These are phyloP conservation scores for Claviceps sp. DNA, from an alignment of 2,329 filamentous ascomycete species.

Conservation along the genomic window DNA sequence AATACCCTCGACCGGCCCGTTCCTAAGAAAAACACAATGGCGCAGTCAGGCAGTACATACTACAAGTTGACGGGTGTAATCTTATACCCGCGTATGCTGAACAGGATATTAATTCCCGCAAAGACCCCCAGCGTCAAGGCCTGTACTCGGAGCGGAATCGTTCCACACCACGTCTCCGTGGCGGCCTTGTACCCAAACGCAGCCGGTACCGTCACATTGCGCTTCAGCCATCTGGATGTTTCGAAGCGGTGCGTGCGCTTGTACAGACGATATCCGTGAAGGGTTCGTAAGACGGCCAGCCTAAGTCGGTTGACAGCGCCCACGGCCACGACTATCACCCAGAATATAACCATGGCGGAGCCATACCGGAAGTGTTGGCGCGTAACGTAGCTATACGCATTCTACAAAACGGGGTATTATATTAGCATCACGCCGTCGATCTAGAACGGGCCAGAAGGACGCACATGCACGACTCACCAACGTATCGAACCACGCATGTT, in stretches of 20 bases:
- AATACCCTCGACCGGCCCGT: background rate
- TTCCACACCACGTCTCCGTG: constrained; percentile 31
- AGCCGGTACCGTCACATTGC: constrained; percentile 24
- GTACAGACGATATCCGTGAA: background rate
- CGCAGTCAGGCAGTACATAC: constrained; percentile 14
- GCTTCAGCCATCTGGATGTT: constrained; percentile 17
- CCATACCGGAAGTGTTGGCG: constrained; percentile 23
- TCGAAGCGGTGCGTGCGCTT: background rate
- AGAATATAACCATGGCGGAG: constrained; percentile 25
- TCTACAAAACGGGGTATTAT: background rate
- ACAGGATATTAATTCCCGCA: constrained; percentile 23
- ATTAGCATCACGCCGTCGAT: background rate
- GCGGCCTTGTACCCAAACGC: constrained; percentile 30
- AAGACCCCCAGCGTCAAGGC: constrained; percentile 26
- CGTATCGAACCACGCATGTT: constrained; percentile 23
- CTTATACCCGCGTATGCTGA: constrained; percentile 23
- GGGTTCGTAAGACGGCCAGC: constrained; percentile 4
- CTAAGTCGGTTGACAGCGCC: constrained; percentile 21
- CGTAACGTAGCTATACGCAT: constrained; percentile 20
- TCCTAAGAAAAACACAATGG: background rate
- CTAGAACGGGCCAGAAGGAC: background rate
- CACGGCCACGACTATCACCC: constrained; percentile 23
- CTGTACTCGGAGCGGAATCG: constrained; percentile 30
- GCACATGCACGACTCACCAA: constrained; percentile 14
- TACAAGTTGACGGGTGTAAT: constrained; percentile 26